phyloP scores from a whole-genome alignment of 345 rosid species.

The Pugionium cornutum region DNA sequence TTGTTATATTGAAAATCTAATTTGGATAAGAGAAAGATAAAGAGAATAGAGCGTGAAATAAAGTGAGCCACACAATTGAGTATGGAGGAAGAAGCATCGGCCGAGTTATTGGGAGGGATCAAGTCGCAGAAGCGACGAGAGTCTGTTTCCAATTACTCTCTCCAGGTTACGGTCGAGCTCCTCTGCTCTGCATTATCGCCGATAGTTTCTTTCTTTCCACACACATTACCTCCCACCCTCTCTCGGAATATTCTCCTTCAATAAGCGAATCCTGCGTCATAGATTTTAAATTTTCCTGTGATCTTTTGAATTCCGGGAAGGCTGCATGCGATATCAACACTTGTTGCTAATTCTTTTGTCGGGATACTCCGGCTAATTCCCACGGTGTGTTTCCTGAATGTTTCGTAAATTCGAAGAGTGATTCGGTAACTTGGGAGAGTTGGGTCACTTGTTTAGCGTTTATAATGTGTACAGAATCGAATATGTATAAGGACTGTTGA shows the following conservation, averaged over 20 bases:
- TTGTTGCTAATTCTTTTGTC: neutral
- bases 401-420: neutral
- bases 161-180: slow-evolving; percentile 11
- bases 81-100: slow-evolving; percentile 35
- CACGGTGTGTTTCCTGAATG: slow-evolving; percentile 16
- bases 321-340: slow-evolving; percentile 30
- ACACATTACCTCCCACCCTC: neutral
- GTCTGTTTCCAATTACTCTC: slow-evolving; percentile 13
- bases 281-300: neutral
- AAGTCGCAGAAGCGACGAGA: slow-evolving; percentile 21
- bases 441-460: neutral
- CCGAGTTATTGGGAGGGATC: slow-evolving; percentile 22
- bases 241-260: slow-evolving; percentile 12
- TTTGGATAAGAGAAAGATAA: slow-evolving; percentile 37
- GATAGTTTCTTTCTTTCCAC: neutral
- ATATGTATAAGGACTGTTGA: neutral
- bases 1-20: neutral
- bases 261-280: slow-evolving; percentile 3
- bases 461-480: neutral
- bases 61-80: slow-evolving; percentile 39
- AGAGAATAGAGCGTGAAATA: slow-evolving; percentile 12
- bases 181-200: slow-evolving; percentile 17
- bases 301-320: neutral
- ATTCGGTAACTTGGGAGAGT: neutral
- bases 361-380: neutral